Base-by-base conservation (phyloP, 164 flowering plant genomes). In the Stephania yunnanensis region DNA sequence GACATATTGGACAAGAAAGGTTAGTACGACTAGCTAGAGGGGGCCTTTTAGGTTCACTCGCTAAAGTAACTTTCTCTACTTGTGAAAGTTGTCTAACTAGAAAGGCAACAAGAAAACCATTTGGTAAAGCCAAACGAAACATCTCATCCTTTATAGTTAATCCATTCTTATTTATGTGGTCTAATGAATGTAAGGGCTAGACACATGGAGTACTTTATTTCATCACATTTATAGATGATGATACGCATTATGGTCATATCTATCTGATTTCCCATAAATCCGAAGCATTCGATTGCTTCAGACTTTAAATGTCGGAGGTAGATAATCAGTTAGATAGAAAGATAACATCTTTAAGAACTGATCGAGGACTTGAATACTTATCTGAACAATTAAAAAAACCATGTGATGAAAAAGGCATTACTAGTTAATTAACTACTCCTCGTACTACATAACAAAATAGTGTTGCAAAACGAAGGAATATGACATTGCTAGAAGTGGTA, bases 181-280 rank as follows among this genome's bases (percentile, higher is more conserved):
- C 25, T 25, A 25, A 25, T 25, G 25, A 25, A 25, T 25, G 25
- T 25, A 25, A 25, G 25, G 25, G 25, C 77, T 7, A 1, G 74
- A 2, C 74, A 2, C 74, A 70, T 22, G 75, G 70, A 1, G 69
- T 12, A 12, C 6, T 30, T 1, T 82, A 79, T 67, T 82, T 82
- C 29, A 36, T 82, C 61, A 81, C 74, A 10, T 46, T 78, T 70
- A 76, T 79, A 0, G 79, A 79, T 73, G 79, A 78, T 25, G 78
- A 17, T 31, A 15, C 71, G 29, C 70, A 73, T 0, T 77, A 7
- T 15, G 55, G 42, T 75, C n/a, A 71, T 71, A 46, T 76, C 6
- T 71, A 70, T 11, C 48, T 71, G 70, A 71, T 22, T 48, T 48
- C 12, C 8, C 53, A 48, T 48, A 48, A 48, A 12, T 48, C 53